Percentiles rank a stretch among this genome's conserved stretches.
phyloP scores from a whole-genome alignment of 345 rosid species.

The Luvunga scandens region DNA sequence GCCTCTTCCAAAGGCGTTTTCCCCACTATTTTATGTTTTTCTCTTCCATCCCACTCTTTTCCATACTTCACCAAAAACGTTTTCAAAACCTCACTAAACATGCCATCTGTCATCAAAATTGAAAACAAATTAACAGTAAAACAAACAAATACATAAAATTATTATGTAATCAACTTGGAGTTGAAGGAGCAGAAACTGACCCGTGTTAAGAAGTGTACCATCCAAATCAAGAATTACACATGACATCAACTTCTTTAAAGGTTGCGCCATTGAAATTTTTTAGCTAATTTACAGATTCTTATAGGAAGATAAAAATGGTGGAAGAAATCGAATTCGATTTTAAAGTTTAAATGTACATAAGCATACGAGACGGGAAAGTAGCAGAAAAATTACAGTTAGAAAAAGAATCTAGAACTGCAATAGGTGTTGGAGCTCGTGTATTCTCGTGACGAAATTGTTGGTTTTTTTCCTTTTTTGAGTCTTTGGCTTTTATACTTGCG shows the following conservation, averaged over 20 bases:
- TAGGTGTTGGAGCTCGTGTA: background rate
- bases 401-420: background rate
- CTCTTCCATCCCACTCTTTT: conserved; percentile 95
- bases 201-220: conserved; percentile 19
- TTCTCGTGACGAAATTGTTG: background rate
- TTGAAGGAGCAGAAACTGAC: background rate
- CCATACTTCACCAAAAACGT: conserved; percentile 63
- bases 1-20: conserved; percentile 81
- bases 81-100: conserved; percentile 61
- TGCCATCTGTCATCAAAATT: conserved; percentile 46
- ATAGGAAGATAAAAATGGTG: background rate
- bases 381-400: background rate
- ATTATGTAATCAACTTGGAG: background rate
- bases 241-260: conserved; percentile 11
- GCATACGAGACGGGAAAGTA: background rate
- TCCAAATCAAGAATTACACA: conserved; percentile 22
- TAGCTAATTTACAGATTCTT: background rate
- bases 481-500: background rate
- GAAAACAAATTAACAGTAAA: background rate
- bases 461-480: background rate
- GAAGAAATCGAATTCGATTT: background rate
- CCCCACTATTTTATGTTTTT: conserved; percentile 55
- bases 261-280: background rate
- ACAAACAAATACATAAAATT: background rate
- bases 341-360: background rate